phyloP scores from a whole-genome alignment of 148 eudicot species.

The Spergularia bocconei region DNA sequence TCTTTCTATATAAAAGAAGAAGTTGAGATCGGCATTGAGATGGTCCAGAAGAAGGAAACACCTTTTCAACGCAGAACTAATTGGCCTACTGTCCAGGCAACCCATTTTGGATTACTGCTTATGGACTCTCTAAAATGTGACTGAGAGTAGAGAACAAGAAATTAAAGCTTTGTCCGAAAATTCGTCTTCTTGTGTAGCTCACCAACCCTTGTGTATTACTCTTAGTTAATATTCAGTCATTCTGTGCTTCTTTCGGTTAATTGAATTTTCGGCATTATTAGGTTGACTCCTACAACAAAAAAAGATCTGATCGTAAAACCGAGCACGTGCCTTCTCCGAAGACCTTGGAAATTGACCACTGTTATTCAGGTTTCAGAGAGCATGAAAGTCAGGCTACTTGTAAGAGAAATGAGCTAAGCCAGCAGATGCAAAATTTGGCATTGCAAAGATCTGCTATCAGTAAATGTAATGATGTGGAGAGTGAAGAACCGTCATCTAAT shows the following conservation, averaged over 20 bases:
- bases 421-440: conserved; percentile 28
- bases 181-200: not conserved
- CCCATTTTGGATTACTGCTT: not conserved
- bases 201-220: not conserved
- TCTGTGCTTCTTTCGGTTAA: conserved; percentile 8
- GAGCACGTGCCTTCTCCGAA: conserved; percentile 48
- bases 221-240: not conserved
- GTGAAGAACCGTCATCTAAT: conserved; percentile 33
- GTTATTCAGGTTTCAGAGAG: conserved; percentile 18
- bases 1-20: no score
- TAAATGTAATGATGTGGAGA: conserved; percentile 34
- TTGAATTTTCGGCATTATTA: conserved; percentile 5
- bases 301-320: conserved; percentile 55
- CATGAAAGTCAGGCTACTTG: conserved; percentile 15
- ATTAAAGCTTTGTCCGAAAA: not conserved
- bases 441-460: conserved; percentile 12
- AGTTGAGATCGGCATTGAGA: not conserved
- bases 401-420: conserved; percentile 27
- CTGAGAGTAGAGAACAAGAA: not conserved
- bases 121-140: not conserved
- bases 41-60: not conserved
- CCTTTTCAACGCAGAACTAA: not conserved
- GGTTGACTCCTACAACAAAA: conserved; percentile 67
- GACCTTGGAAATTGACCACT: conserved; percentile 30
- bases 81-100: not conserved